phyloP scores from a whole-genome alignment of 306 rosid genomes.

The Acmispon strigosus region DNA sequence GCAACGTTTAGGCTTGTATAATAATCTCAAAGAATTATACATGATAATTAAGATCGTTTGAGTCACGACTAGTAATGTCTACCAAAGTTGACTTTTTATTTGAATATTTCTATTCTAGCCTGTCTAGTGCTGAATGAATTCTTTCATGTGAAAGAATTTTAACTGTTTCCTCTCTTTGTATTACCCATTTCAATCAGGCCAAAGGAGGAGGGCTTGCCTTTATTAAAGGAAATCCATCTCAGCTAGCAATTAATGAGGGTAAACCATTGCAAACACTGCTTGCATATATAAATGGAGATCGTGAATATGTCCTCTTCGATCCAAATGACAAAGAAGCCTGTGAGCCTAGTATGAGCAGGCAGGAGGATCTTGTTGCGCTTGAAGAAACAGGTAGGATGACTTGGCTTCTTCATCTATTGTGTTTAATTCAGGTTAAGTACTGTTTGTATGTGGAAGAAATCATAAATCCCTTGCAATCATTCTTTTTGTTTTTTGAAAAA shows the following conservation, averaged over 20 bases:
- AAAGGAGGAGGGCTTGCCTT: slow-evolving; percentile 81
- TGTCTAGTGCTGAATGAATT: neutral
- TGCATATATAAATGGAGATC: slow-evolving; percentile 71
- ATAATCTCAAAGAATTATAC: neutral
- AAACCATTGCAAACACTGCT: slow-evolving; percentile 36
- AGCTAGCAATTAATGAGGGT: slow-evolving; percentile 29
- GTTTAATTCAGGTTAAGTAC: neutral
- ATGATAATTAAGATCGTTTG: neutral
- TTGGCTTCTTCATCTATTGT: neutral
- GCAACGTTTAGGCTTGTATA: neutral
- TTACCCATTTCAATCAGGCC: slow-evolving; percentile 41
- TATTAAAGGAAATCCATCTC: slow-evolving; percentile 36
- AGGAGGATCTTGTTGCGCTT: slow-evolving; percentile 21
- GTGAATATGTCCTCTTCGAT: slow-evolving; percentile 65
- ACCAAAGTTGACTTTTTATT: neutral
- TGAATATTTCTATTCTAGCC: neutral
- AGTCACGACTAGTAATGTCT: neutral
- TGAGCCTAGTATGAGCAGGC: slow-evolving; percentile 34
- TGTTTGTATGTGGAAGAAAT: neutral
- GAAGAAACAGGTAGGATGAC: slow-evolving; percentile 71
- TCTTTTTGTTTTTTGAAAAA: neutral
- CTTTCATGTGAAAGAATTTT: neutral
- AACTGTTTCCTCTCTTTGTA: neutral
- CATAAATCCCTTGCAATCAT: neutral
- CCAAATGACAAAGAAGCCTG: slow-evolving; percentile 44